These are phyloP conservation scores for Hirschioporus abietinus DNA, from an alignment of 768 basidiomycete species.

Conservation along the genomic window DNA sequence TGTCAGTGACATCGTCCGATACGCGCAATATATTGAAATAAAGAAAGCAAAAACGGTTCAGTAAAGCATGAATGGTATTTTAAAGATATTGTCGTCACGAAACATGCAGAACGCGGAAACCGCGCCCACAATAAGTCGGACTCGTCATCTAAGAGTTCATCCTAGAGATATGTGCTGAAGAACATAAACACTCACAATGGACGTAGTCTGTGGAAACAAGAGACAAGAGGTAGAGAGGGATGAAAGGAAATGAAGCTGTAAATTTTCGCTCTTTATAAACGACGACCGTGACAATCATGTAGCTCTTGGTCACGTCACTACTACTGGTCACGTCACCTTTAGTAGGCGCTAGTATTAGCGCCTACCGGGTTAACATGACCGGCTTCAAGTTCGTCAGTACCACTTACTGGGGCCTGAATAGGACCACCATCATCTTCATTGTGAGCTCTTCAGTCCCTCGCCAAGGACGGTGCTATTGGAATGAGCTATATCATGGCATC, in stretches of 20 bases:
- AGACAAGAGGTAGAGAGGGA: not conserved
- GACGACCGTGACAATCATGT: too few relatives aligned
- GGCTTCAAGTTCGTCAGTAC: too few relatives aligned
- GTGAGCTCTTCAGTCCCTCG: too few relatives aligned
- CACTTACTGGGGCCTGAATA: too few relatives aligned
- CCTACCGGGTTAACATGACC: too few relatives aligned
- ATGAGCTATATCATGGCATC: not conserved
- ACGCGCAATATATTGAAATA: conserved; percentile 12
- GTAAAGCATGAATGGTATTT: conserved; percentile 93
- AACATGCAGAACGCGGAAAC: conserved; percentile 48
- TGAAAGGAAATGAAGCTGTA: not conserved
- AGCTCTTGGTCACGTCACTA: too few relatives aligned
- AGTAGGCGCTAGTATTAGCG: too few relatives aligned
- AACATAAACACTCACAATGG: not conserved
- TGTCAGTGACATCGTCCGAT: conserved; percentile 9
- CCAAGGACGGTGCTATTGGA: too few relatives aligned
- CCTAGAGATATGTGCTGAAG: conserved; percentile 18
- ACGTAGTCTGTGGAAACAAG: not conserved
- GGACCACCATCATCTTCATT: too few relatives aligned
- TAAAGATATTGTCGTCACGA: conserved; percentile 59
- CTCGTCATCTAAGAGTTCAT: conserved; percentile 73
- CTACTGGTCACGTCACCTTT: too few relatives aligned
- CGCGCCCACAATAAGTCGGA: conserved; percentile 59
- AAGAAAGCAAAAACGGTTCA: conserved; percentile 42
- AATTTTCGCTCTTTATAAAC: too few relatives aligned